Evolutionary conservation across 2,329 filamentous ascomycete species (phyloP).

Genomic region (Aureobasidium lini): DNA sequence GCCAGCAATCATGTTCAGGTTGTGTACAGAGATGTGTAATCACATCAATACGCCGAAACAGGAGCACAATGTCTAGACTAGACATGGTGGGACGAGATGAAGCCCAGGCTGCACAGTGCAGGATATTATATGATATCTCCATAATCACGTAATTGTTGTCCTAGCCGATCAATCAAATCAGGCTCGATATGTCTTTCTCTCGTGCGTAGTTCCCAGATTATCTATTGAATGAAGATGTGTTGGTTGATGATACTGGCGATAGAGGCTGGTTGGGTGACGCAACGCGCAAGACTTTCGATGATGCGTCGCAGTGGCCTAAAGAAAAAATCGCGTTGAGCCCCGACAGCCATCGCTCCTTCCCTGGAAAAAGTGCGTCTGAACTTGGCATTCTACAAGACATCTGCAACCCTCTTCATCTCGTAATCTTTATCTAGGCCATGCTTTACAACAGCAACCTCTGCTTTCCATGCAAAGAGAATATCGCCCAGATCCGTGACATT

Average conservation of each 20-base stretch:
- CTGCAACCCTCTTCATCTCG: no score
- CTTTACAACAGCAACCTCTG: no score
- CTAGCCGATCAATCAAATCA: not conserved
- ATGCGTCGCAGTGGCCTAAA: no score
- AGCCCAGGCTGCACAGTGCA: not conserved
- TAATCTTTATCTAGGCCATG: no score
- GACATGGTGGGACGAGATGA: conserved; percentile 2
- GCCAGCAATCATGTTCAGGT: conserved; percentile 13
- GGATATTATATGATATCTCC: not conserved
- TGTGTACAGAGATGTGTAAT: conserved; percentile 13
- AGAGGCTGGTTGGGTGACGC: no score
- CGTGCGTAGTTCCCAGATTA: not conserved
- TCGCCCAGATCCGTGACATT: no score
- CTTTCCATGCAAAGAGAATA: no score
- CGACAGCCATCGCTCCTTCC: no score
- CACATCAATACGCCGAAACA: conserved; percentile 3
- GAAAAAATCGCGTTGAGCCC: no score
- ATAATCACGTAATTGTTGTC: not conserved
- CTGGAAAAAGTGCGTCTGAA: no score
- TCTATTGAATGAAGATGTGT: not conserved
- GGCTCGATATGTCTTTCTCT: not conserved
- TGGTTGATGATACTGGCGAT: not conserved
- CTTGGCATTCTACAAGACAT: no score
- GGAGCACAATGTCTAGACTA: conserved; percentile 5
- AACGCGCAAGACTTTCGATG: no score